Evolutionary conservation across 2,329 filamentous ascomycete species (phyloP), one percentile per base, ranked within the genome.

Genomic region (Orbilia ellipsospora): DNA sequence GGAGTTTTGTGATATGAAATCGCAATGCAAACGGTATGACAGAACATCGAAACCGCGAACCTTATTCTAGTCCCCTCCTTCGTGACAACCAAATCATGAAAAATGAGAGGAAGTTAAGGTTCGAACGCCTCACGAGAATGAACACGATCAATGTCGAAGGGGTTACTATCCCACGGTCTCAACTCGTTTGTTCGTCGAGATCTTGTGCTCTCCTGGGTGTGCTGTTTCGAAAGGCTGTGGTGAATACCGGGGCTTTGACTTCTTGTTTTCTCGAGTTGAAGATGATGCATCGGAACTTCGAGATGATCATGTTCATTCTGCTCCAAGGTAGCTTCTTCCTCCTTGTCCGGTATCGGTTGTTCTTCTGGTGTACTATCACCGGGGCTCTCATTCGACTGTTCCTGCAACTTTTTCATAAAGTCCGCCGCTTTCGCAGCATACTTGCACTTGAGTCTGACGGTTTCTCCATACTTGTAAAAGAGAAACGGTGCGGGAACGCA

Each of bases 401-500:
- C 42, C 18, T 73, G 84, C 63, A 87, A 80, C 54, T 82, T 83
- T 60, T 82, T 81, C 82, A 90, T 84, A 73, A 90, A 87, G 10
- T 84, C 85, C 31, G 89, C 89, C 5, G 90, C 88, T 81, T 92
- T 86, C 8, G 88, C 86, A 4, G 90, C 88, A 80, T 87, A 93
- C 83, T 90, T 89, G 85, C 90, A 92, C 80, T 85, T 87, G 81
- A 85, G 83, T 20, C 91, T 86, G 78, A 94, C 90, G 28, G 77
- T 20, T 5, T 82, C 83, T 45, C 91, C 91, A 81, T 92, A 92
- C 78, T 87, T 89, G 83, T 91, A 92, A 82, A 94, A 92, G 15
- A 94, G 81, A 81, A 91, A 90, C 0, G 92, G 91, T 80, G 92
- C 90, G 0, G 92, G 90, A 16, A 92, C 84, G 81, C 91, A 93